Percentiles rank a stretch among this genome's conserved stretches.
Evolutionary conservation across 2,329 filamentous ascomycete species (phyloP).

Genomic region (Fusarium sp.): DNA sequence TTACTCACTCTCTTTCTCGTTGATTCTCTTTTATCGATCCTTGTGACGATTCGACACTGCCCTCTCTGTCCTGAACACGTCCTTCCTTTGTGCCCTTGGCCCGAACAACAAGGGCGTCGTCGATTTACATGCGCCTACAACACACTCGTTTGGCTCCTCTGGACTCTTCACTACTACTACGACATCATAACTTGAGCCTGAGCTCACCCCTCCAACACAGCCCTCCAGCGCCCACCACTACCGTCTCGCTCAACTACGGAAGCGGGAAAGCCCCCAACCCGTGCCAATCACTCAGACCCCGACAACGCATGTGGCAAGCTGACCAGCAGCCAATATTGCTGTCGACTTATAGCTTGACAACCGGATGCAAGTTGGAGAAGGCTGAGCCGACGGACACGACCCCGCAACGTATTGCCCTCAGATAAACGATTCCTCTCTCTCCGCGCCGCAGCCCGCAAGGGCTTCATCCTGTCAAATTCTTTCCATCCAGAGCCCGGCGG

Average conservation of each 20-base stretch:
- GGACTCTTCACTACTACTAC: slow-evolving; percentile 39
- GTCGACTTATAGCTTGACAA: slow-evolving; percentile 43
- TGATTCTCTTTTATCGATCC: slow-evolving; percentile 16
- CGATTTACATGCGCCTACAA: slow-evolving; percentile 33
- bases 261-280: slow-evolving; percentile 45
- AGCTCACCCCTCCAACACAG: slow-evolving; percentile 40
- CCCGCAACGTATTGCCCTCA: slow-evolving; percentile 43
- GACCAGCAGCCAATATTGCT: slow-evolving; percentile 41
- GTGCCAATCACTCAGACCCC: slow-evolving; percentile 41
- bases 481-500: slow-evolving; percentile 72
- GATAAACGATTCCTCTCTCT: slow-evolving; percentile 42
- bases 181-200: slow-evolving; percentile 36
- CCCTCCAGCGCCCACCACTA: slow-evolving; percentile 40
- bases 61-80: slow-evolving; percentile 30
- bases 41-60: slow-evolving; percentile 26
- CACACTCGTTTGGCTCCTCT: slow-evolving; percentile 45
- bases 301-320: slow-evolving; percentile 45
- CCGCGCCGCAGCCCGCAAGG: slow-evolving; percentile 64
- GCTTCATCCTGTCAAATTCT: slow-evolving; percentile 67
- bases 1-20: slow-evolving; percentile 41
- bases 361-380: slow-evolving; percentile 37
- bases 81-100: slow-evolving; percentile 36
- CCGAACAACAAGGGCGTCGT: slow-evolving; percentile 25
- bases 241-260: slow-evolving; percentile 44
- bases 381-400: slow-evolving; percentile 40